phyloP scores from a whole-genome alignment of 2,329 filamentous ascomycete species.

The Myrmaecium sp. region DNA sequence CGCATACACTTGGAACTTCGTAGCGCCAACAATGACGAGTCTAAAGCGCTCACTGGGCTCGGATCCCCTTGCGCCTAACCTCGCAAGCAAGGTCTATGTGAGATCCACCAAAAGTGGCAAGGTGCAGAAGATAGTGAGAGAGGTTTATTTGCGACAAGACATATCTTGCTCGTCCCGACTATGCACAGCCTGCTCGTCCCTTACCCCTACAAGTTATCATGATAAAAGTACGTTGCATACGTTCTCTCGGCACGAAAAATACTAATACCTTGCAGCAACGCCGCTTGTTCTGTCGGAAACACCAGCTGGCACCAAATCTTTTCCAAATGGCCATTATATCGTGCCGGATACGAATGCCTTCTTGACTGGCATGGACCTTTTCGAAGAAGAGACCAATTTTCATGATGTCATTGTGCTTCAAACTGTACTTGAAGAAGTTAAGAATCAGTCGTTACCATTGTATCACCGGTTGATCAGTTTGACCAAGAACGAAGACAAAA shows the following conservation, averaged over 20 bases:
- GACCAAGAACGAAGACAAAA: conserved; percentile 90
- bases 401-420: conserved; percentile 95
- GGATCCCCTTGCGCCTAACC: conserved; percentile 46
- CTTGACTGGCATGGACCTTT: conserved; percentile 89
- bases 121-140: conserved; percentile 95
- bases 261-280: conserved; percentile 35
- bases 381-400: conserved; percentile 81
- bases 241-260: conserved; percentile 8
- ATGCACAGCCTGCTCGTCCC: conserved; percentile 58
- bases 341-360: conserved; percentile 94
- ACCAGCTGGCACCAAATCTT: conserved; percentile 67
- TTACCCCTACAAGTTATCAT: conserved; percentile 62
- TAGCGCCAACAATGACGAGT: conserved; percentile 43
- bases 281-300: conserved; percentile 81
- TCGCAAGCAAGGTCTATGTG: conserved; percentile 92
- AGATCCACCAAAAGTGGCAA: conserved; percentile 90
- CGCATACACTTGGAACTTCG: too few species aligned
- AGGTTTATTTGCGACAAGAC: conserved; percentile 88
- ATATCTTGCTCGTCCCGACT: conserved; percentile 93
- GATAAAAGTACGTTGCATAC: conserved; percentile 42
- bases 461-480: conserved; percentile 86
- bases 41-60: conserved; percentile 39
- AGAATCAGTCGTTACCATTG: conserved; percentile 80
- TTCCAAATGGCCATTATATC: conserved; percentile 79
- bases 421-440: conserved; percentile 89